Conservation (phyloP, 768 basidiomycete species). For the Boletus fagicola region DNA sequence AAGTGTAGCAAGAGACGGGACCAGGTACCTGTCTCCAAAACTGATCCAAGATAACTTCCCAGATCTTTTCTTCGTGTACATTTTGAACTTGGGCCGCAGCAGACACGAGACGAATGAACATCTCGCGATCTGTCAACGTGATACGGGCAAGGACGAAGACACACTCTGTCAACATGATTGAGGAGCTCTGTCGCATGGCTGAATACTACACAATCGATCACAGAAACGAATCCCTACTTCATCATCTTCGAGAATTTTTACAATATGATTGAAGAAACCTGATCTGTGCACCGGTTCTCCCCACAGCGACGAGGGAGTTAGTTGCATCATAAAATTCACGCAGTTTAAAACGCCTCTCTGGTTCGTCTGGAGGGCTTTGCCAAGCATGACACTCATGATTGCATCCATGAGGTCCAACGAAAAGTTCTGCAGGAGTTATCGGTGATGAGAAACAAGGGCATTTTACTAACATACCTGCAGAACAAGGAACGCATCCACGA, state of each 20-base stretch:
- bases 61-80: constrained; percentile 53
- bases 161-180: constrained; percentile 57
- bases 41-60: constrained; percentile 68
- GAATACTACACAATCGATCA: constrained; percentile 4
- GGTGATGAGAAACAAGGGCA: not conserved
- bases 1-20: not conserved
- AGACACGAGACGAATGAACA: constrained; percentile 70
- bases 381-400: constrained; percentile 49
- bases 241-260: constrained; percentile 61
- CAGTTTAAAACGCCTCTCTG: constrained; percentile 60
- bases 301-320: constrained; percentile 64
- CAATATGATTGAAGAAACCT: constrained; percentile 64
- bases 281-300: constrained; percentile 70
- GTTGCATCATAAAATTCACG: constrained; percentile 59
- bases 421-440: constrained; percentile 41
- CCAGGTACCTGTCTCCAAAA: constrained; percentile 78
- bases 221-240: constrained; percentile 46
- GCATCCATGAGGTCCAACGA: constrained; percentile 58
- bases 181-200: constrained; percentile 27
- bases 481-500: constrained; percentile 63
- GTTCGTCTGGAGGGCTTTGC: constrained; percentile 50
- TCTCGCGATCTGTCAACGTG: constrained; percentile 57
- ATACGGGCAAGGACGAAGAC: constrained; percentile 76
- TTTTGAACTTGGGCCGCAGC: constrained; percentile 52
- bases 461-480: constrained; percentile 52